phyloP scores from a whole-genome alignment of 1,284 basidiomycete species.

The Sporisorium graminicola region DNA sequence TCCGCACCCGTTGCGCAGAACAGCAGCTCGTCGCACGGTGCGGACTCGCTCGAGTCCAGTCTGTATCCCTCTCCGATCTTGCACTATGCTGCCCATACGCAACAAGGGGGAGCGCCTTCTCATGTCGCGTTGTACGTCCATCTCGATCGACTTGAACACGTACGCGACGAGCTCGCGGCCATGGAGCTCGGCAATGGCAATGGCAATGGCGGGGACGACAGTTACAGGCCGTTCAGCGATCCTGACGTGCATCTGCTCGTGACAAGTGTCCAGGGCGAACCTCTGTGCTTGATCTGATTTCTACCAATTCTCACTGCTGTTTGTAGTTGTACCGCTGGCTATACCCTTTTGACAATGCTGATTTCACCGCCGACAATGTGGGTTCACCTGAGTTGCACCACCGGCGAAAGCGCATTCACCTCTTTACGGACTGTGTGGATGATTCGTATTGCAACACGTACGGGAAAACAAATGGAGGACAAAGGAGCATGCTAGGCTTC shows the following conservation, averaged over 20 bases:
- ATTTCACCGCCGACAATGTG: neutral
- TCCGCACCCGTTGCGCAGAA: neutral
- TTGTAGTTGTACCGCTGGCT: neutral
- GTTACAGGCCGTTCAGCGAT: conserved; percentile 28
- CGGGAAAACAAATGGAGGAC: neutral
- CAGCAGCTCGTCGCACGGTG: neutral
- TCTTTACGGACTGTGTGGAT: too few species aligned
- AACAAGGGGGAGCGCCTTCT: conserved; percentile 3
- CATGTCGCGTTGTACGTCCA: conserved; percentile 35
- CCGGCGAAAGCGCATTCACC: too few species aligned
- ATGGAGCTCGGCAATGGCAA: conserved; percentile 13
- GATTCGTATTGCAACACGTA: neutral
- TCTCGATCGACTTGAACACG: conserved; percentile 25
- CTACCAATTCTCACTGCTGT: neutral
- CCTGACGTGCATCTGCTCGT: conserved; percentile 21
- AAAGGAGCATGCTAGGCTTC: conserved; percentile 16
- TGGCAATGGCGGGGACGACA: neutral
- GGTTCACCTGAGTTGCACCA: too few species aligned
- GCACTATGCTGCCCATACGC: conserved; percentile 25
- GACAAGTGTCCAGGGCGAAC: conserved; percentile 22
- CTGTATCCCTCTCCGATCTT: conserved; percentile 31
- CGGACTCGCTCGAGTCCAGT: neutral
- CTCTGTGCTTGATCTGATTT: conserved; percentile 26
- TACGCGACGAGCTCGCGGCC: conserved; percentile 12
- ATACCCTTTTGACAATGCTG: conserved; percentile 5